Conservation (phyloP, 305 asterid genomes). For the Fraxinus greggii region DNA sequence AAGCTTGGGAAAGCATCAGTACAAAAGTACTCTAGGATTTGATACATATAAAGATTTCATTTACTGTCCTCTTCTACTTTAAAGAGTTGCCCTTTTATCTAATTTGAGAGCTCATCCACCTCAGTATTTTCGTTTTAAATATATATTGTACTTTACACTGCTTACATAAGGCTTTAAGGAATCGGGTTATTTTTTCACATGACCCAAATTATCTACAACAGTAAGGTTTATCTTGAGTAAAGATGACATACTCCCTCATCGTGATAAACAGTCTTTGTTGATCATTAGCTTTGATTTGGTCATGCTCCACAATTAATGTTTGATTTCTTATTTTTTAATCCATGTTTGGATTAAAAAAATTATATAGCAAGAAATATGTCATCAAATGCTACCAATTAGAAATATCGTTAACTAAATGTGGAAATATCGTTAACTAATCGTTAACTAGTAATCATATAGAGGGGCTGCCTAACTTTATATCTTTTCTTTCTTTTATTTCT, state of each 20-base stretch:
- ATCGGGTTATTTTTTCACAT: neutral
- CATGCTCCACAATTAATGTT: neutral
- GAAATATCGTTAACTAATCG: no score
- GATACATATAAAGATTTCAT: neutral
- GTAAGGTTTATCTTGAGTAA: neutral
- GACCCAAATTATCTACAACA: neutral
- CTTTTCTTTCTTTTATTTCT: no score
- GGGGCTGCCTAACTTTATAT: no score
- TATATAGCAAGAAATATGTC: neutral
- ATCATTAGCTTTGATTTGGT: neutral
- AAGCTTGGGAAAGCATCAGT: neutral
- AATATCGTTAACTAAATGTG: neutral
- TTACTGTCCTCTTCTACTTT: neutral
- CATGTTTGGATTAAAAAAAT: neutral
- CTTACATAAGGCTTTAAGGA: neutral
- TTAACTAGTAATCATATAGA: no score
- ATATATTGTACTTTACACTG: neutral
- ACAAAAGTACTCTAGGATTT: neutral
- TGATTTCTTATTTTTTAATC: neutral
- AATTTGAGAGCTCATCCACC: neutral
- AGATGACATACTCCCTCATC: neutral
- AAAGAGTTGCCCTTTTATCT: neutral
- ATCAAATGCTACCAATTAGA: neutral
- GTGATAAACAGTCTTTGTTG: neutral
- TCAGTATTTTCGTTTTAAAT: neutral